Base-by-base conservation (phyloP, 1,284 basidiomycete species). In the Rhodotorula sp. region DNA sequence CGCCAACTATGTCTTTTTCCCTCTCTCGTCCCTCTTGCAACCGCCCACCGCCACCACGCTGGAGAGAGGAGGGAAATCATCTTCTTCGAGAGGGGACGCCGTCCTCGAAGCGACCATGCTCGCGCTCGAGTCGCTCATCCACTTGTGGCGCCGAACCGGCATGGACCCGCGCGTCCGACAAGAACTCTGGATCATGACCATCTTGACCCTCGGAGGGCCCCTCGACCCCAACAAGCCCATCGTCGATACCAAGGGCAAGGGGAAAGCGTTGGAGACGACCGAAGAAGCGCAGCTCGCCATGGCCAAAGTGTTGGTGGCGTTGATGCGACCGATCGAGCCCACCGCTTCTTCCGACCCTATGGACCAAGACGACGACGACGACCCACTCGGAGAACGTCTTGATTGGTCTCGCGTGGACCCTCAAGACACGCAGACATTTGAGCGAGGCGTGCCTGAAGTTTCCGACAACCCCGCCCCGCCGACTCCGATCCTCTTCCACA, bases 1-100 rank as follows among this genome's bases (percentile, higher is more conserved):
- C 54, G 86, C 92, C 58, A 88, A 89, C 64, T 97, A 96, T 80
- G 82, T 88, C 46, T 91, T 94, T 81, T 90, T 92, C 75, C 94
- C 94, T 2, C 79, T 96, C 66, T 91, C 91, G 0, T 86, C 87
- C 37, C 86, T 95, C 60, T 84, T 96, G 30, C 87, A 89, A 62
- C 87, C 89, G 45, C 90, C 92, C 77, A 73, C 83, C 14, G 85
- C 72, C 33, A 67, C 88, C 15, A 77, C n/a, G 26, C 53, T 42
- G 8, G 37, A 42, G 10, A 12, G 37, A 42, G 37, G 37, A 42
- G 33, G 33, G 33, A 33, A 33, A 33, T 33, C 33, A 33, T 33
- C 33, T 33, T 80, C 84, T 33, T 80, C 84, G 15, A 87, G 94
- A 51, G 90, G 93, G 14, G 90, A 95, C 78, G 87, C 87, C 74